phyloP scores from a whole-genome alignment of 805 yeast species.

The Spathaspora hagerdaliae region DNA sequence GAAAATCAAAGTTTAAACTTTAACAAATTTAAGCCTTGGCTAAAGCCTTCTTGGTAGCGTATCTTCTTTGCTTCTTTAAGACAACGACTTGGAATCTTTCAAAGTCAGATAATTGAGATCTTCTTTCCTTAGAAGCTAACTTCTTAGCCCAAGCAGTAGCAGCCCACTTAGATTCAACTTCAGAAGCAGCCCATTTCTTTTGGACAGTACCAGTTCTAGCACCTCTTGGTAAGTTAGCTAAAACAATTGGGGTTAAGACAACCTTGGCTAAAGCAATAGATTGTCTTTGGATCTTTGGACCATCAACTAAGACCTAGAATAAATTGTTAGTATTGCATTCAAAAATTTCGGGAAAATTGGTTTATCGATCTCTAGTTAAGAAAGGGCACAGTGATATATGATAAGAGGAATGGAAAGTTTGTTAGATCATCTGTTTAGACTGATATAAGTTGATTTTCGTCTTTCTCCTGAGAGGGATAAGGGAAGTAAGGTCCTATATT shows the following conservation, averaged over 20 bases:
- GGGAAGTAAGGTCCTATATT: too few relatives aligned
- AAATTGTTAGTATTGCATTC: slow-evolving; percentile 21
- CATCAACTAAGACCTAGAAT: slow-evolving; percentile 82
- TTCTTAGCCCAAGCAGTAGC: slow-evolving; percentile 96
- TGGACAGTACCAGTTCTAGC: slow-evolving; percentile 79
- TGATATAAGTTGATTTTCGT: too few relatives aligned
- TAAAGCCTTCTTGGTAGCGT: slow-evolving; percentile 90
- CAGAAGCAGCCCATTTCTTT: slow-evolving; percentile 93
- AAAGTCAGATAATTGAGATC: slow-evolving; percentile 91
- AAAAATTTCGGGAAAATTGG: too few relatives aligned
- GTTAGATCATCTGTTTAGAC: too few relatives aligned
- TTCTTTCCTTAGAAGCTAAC: slow-evolving; percentile 91
- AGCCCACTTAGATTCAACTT: slow-evolving; percentile 86
- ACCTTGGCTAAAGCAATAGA: slow-evolving; percentile 82
- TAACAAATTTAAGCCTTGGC: slow-evolving; percentile 75
- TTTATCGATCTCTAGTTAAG: too few relatives aligned
- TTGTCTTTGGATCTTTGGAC: slow-evolving; percentile 96
- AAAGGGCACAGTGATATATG: too few relatives aligned
- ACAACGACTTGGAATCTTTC: slow-evolving; percentile 99
- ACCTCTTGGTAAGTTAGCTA: slow-evolving; percentile 89
- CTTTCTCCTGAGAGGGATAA: too few relatives aligned
- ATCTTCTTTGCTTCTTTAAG: slow-evolving; percentile 96
- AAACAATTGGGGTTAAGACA: slow-evolving; percentile 88
- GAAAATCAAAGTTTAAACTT: not conserved
- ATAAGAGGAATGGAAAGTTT: too few relatives aligned